Percentiles rank a stretch among this genome's conserved stretches.
phyloP scores from a whole-genome alignment of 139 green algal species.

The Axilococcus clingmanii region DNA sequence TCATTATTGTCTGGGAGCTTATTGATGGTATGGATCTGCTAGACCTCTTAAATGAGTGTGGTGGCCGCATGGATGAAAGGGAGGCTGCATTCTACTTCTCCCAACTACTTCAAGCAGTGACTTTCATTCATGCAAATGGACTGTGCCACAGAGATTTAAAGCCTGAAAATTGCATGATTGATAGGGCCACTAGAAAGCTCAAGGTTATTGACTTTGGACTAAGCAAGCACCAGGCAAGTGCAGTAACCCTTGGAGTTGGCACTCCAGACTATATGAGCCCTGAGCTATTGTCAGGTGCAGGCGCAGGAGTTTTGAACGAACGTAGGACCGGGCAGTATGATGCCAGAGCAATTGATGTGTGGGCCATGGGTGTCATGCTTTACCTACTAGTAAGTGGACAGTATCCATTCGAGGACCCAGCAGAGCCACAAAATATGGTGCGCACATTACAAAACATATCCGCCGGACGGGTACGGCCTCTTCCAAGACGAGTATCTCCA shows the following conservation, averaged over 20 bases:
- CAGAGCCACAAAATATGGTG: slow-evolving; percentile 21
- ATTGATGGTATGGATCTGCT: slow-evolving; percentile 70
- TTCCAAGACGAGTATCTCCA: slow-evolving; percentile 8
- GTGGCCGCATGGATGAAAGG: slow-evolving; percentile 45
- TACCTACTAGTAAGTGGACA: slow-evolving; percentile 62
- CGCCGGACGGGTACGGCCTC: neutral
- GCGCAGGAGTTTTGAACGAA: slow-evolving; percentile 1
- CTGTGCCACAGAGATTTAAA: slow-evolving; percentile 78
- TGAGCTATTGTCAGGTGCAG: slow-evolving; percentile 45
- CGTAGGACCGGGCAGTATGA: slow-evolving; percentile 39
- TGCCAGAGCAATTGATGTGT: slow-evolving; percentile 56
- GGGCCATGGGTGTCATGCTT: slow-evolving; percentile 72
- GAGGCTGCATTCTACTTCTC: slow-evolving; percentile 57
- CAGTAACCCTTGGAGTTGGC: slow-evolving; percentile 53
- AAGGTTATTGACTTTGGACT: slow-evolving; percentile 83
- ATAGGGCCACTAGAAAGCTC: slow-evolving; percentile 27
- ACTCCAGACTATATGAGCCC: slow-evolving; percentile 69
- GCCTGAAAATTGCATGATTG: slow-evolving; percentile 73
- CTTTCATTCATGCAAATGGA: slow-evolving; percentile 53
- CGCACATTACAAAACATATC: slow-evolving; percentile 23
- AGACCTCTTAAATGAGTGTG: slow-evolving; percentile 67
- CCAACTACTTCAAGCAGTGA: slow-evolving; percentile 47
- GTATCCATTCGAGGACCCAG: slow-evolving; percentile 66
- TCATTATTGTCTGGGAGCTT: slow-evolving; percentile 63
- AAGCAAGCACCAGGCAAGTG: slow-evolving; percentile 53